These are phyloP conservation scores for Termitomyces sp. DNA, from an alignment of 768 basidiomycete species.

Conservation along the genomic window DNA sequence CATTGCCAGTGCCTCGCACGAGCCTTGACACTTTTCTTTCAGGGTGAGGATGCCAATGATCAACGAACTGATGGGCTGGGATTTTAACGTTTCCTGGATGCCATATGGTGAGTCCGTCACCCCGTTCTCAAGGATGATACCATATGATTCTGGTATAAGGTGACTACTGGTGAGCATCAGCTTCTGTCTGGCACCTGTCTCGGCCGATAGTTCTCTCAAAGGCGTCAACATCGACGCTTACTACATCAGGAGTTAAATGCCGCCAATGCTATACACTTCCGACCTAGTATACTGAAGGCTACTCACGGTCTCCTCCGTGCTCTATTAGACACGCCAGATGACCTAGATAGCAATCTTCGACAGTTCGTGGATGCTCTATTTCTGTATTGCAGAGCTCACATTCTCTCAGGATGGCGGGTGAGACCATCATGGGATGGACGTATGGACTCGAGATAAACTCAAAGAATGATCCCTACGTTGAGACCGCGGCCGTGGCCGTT, in stretches of 20 bases:
- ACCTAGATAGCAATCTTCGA: constrained; percentile 7
- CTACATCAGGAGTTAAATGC: constrained; percentile 19
- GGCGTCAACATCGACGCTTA: constrained; percentile 19
- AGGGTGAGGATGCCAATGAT: constrained; percentile 15
- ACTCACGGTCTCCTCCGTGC: constrained; percentile 18
- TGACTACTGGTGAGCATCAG: constrained; percentile 3
- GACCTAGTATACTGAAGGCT: constrained; percentile 16
- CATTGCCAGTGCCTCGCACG: background rate
- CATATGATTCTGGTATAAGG: background rate
- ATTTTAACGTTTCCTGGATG: constrained; percentile 10
- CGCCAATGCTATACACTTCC: constrained; percentile 11
- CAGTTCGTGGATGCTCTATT: constrained; percentile 4
- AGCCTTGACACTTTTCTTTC: background rate
- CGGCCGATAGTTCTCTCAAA: background rate
- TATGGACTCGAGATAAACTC: constrained; percentile 28
- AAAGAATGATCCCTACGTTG: constrained; percentile 28
- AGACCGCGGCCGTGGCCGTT: constrained; percentile 22
- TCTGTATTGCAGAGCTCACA: background rate
- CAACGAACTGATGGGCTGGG: constrained; percentile 19
- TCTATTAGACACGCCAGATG: constrained; percentile 15
- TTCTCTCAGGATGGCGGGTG: constrained; percentile 14
- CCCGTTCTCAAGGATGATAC: background rate
- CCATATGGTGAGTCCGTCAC: constrained; percentile 9
- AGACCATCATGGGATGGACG: constrained; percentile 23
- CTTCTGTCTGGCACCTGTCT: background rate